phyloP scores from a whole-genome alignment of 164 flowering plant genomes.

The Magnolia officinalis region DNA sequence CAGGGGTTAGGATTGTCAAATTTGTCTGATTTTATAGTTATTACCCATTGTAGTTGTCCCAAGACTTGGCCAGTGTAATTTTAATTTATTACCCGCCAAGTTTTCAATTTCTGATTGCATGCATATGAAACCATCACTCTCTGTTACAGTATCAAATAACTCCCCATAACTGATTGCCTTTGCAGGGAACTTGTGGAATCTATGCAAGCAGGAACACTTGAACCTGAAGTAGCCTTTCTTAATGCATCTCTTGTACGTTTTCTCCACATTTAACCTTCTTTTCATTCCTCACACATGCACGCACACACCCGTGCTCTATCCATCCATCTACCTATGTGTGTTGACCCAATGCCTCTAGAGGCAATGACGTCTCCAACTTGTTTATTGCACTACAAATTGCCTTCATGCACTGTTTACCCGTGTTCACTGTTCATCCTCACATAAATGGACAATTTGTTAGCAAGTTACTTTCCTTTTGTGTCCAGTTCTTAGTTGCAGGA shows the following conservation, averaged over 20 bases:
- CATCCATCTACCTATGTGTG: too few species aligned
- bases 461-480: not conserved
- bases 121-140: not conserved
- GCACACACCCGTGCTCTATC: not conserved
- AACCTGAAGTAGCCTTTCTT: slow-evolving; percentile 80
- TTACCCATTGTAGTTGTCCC: not conserved
- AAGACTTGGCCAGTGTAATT: too few species aligned
- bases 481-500: not conserved
- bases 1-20: not conserved
- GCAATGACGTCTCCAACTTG: too few species aligned
- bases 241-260: slow-evolving; percentile 76
- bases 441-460: not conserved
- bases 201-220: slow-evolving; percentile 78
- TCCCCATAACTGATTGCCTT: slow-evolving; percentile 6
- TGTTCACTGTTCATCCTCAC: too few species aligned
- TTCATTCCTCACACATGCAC: not conserved
- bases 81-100: too few species aligned
- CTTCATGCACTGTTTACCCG: too few species aligned
- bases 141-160: not conserved
- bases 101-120: not conserved
- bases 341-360: too few species aligned
- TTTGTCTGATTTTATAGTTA: not conserved
- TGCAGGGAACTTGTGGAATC: slow-evolving; percentile 13
- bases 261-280: slow-evolving; percentile 9
- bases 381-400: too few species aligned